Conservation (phyloP, 805 yeast species). For the Yamadazyma laniorum region DNA sequence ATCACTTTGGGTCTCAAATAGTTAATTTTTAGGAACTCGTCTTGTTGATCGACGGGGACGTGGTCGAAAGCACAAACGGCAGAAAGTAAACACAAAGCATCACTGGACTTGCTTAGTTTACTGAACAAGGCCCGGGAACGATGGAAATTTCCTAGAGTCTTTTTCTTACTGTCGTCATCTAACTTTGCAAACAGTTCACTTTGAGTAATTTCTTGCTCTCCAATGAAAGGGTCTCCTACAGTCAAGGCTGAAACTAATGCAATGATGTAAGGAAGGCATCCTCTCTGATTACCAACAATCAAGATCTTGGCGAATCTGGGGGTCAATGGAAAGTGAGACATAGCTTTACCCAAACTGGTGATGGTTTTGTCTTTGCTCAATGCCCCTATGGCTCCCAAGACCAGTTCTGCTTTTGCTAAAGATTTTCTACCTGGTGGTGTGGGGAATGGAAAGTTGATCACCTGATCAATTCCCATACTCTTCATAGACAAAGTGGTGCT, state of each 20-base stretch:
- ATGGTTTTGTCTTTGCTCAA: conserved; percentile 52
- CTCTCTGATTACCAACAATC: conserved; percentile 80
- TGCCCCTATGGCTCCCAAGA: conserved; percentile 78
- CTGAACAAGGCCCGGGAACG: conserved; percentile 61
- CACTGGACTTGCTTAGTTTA: conserved; percentile 70
- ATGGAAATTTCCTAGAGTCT: conserved; percentile 43
- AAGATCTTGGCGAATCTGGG: conserved; percentile 93
- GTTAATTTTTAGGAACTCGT: conserved; percentile 52
- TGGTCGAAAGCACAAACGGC: conserved; percentile 89
- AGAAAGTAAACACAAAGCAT: conserved; percentile 69
- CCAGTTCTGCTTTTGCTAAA: conserved; percentile 61
- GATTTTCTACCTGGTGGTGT: conserved; percentile 77
- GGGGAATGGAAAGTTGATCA: conserved; percentile 92
- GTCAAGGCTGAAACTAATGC: conserved; percentile 90
- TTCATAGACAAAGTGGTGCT: conserved; percentile 95
- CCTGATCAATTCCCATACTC: conserved; percentile 91
- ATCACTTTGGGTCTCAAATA: conserved; percentile 76
- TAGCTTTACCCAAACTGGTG: conserved; percentile 77
- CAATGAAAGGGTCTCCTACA: conserved; percentile 87
- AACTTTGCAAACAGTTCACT: conserved; percentile 22
- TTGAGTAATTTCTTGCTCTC: conserved; percentile 58
- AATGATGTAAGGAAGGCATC: conserved; percentile 82
- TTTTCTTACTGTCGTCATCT: conserved; percentile 38
- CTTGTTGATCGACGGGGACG: conserved; percentile 47
- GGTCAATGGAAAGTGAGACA: conserved; percentile 89